Conservation (phyloP, 805 yeast species). For the Barnettozyma sucrosica region DNA sequence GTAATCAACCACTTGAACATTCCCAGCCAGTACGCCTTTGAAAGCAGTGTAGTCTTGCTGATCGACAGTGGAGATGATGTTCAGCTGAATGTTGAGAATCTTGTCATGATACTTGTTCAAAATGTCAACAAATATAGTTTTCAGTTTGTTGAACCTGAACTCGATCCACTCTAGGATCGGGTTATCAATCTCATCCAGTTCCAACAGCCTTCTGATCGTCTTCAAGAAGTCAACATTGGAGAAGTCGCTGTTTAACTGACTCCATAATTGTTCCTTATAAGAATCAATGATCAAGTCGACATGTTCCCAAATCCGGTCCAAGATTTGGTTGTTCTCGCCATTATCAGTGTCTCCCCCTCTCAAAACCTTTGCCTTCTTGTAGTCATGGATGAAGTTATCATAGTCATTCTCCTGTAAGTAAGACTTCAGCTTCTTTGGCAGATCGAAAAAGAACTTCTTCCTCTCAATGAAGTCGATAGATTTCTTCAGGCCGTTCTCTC, state of each 20-base stretch:
- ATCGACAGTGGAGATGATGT: conserved; percentile 34
- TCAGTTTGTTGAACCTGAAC: conserved; percentile 39
- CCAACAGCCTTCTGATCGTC: conserved; percentile 49
- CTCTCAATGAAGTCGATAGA: conserved; percentile 48
- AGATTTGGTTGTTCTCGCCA: conserved; percentile 30
- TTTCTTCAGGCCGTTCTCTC: conserved; percentile 42
- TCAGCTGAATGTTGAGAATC: conserved; percentile 34
- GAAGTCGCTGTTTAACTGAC: conserved; percentile 29
- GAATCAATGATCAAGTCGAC: conserved; percentile 47
- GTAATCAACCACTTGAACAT: conserved; percentile 40
- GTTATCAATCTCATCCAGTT: conserved; percentile 56
- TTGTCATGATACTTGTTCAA: conserved; percentile 37
- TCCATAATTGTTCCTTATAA: conserved; percentile 53
- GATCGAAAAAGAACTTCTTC: conserved; percentile 48
- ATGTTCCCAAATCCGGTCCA: conserved; percentile 49
- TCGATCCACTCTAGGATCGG: conserved; percentile 62
- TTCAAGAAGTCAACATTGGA: conserved; percentile 30
- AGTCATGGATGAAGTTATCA: conserved; percentile 51
- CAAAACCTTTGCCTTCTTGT: conserved; percentile 41
- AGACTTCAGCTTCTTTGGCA: conserved; percentile 44
- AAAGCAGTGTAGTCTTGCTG: conserved; percentile 29
- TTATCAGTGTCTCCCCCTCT: conserved; percentile 17
- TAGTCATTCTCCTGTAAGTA: conserved; percentile 48
- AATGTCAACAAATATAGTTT: conserved; percentile 33
- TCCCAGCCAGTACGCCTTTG: conserved; percentile 14